Percentiles rank a stretch among this genome's conserved stretches.
phyloP scores from a whole-genome alignment of 208 protist genomes.

The Leishmania turanica region DNA sequence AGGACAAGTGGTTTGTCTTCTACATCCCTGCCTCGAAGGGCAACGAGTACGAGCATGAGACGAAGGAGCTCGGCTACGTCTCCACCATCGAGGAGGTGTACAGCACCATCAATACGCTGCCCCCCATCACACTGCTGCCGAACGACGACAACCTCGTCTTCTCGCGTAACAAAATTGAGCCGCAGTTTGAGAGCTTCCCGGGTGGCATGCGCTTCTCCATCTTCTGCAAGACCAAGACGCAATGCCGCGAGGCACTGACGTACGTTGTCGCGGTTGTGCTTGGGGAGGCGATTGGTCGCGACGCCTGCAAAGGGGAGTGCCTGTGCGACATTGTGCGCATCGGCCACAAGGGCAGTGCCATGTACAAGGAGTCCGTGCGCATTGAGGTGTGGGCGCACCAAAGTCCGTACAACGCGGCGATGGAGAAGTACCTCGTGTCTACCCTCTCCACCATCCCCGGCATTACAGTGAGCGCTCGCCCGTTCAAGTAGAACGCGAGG shows the following conservation, averaged over 20 bases:
- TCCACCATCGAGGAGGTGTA: slow-evolving; percentile 74
- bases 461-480: slow-evolving; percentile 41
- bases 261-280: slow-evolving; percentile 72
- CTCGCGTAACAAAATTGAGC: slow-evolving; percentile 68
- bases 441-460: slow-evolving; percentile 51
- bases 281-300: slow-evolving; percentile 63
- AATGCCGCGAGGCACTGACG: slow-evolving; percentile 52
- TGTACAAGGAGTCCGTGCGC: slow-evolving; percentile 59
- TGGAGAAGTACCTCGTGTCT: slow-evolving; percentile 61
- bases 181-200: slow-evolving; percentile 83
- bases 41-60: slow-evolving; percentile 49
- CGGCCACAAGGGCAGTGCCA: slow-evolving; percentile 60
- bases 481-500: slow-evolving; percentile 7
- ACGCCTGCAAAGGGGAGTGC: slow-evolving; percentile 44
- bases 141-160: slow-evolving; percentile 78
- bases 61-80: slow-evolving; percentile 75
- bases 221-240: slow-evolving; percentile 72
- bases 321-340: slow-evolving; percentile 78
- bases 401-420: slow-evolving; percentile 29
- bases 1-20: slow-evolving; percentile 83
- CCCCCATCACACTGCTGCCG: slow-evolving; percentile 60
- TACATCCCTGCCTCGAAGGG: slow-evolving; percentile 66
- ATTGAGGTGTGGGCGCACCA: slow-evolving; percentile 78
- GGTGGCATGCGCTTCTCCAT: slow-evolving; percentile 64
- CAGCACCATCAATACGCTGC: slow-evolving; percentile 75